Evolutionary conservation across 78 protist genomes (phyloP).

Genomic region (Emiliania huxleyi): DNA sequence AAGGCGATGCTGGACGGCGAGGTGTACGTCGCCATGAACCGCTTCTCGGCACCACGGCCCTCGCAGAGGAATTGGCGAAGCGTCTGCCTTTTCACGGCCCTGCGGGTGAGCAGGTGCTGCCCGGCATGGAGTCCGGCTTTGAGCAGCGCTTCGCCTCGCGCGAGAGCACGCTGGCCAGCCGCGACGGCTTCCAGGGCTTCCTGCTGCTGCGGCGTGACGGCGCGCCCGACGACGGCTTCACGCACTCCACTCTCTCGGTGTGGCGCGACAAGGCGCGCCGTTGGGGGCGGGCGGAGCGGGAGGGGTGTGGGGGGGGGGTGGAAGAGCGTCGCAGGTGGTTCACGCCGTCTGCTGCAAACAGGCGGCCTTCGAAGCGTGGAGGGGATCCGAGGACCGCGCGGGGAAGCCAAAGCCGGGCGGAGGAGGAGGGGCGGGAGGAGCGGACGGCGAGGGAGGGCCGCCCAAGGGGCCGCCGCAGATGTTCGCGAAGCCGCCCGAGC

Average conservation of each 20-base stretch:
- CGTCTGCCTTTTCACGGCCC: too few relatives aligned
- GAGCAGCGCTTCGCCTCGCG: not conserved
- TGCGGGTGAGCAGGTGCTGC: too few relatives aligned
- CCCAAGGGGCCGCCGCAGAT: not conserved
- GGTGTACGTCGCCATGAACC: not conserved
- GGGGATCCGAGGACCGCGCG: not conserved
- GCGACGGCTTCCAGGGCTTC: not conserved
- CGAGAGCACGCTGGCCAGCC: not conserved
- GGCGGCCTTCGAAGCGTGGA: not conserved
- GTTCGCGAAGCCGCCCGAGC: not conserved
- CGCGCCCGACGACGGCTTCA: not conserved
- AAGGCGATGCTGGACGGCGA: not conserved
- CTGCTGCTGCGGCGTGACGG: constrained; percentile 7
- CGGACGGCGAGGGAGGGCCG: not conserved
- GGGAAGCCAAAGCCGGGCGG: not conserved
- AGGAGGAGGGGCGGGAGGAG: not conserved
- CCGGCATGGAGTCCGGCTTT: not conserved
- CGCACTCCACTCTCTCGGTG: not conserved
- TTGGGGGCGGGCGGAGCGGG: too few relatives aligned
- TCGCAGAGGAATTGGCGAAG: too few relatives aligned
- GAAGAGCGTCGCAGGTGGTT: too few relatives aligned
- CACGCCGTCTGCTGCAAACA: too few relatives aligned
- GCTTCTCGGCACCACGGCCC: not conserved
- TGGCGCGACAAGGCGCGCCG: too few relatives aligned
- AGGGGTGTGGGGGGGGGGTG: too few relatives aligned